Percentiles rank a stretch among this genome's conserved stretches.
These are phyloP conservation scores for Aphelidium insulamus DNA, from an alignment of 371 early-diverging fungal species.

Conservation along the genomic window DNA sequence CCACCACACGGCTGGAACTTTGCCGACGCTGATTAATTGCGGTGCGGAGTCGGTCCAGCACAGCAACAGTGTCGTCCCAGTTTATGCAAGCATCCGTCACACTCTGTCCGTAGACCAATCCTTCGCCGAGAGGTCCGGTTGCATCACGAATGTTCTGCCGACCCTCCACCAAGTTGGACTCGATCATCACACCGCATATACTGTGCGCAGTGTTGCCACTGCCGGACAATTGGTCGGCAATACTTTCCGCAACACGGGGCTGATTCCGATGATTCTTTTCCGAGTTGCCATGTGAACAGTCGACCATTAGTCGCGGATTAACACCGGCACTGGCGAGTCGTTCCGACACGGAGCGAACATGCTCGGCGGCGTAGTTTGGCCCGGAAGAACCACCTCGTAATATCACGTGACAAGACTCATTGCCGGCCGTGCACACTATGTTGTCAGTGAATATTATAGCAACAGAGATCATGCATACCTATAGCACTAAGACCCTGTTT, in stretches of 20 bases:
- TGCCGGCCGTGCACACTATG: conserved; percentile 68
- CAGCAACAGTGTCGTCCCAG: conserved; percentile 44
- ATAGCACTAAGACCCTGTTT: conserved; percentile 81
- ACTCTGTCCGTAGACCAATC: conserved; percentile 49
- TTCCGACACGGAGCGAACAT: conserved; percentile 29
- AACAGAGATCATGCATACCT: no score
- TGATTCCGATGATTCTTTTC: conserved; percentile 56
- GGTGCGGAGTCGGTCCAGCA: conserved; percentile 39
- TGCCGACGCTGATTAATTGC: conserved; percentile 25
- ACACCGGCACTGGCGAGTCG: conserved; percentile 39
- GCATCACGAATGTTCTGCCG: conserved; percentile 42
- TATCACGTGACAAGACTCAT: conserved; percentile 61
- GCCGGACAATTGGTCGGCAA: conserved; percentile 37
- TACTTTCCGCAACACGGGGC: conserved; percentile 43
- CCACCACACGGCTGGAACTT: no score
- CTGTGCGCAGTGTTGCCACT: conserved; percentile 25
- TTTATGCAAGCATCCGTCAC: conserved; percentile 69
- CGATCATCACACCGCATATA: conserved; percentile 82
- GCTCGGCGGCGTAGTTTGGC: conserved; percentile 63
- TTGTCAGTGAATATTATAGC: no score
- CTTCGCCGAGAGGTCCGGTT: conserved; percentile 21
- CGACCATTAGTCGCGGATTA: conserved; percentile 54
- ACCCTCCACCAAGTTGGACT: conserved; percentile 62
- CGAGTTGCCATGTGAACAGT: conserved; percentile 79
- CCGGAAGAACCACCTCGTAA: conserved; percentile 67